A percentile compares a stretch with the other conserved stretches of the same genome.
Conservation (phyloP, 139 green algal genomes). For the Chlamydomonas eustigma region DNA sequence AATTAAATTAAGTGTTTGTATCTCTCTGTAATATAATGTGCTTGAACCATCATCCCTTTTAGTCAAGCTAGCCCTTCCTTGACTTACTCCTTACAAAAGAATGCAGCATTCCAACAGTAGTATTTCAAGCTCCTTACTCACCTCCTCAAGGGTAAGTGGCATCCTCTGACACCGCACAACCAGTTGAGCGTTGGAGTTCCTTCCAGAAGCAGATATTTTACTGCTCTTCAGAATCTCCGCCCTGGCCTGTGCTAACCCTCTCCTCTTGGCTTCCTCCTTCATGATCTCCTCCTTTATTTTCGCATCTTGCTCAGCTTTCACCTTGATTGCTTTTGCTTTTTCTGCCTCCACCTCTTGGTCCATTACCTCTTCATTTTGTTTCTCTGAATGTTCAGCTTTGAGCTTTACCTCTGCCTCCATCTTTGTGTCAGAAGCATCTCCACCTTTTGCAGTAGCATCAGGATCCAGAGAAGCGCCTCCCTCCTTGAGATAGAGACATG, state of each 20-base stretch:
- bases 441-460: too few relatives aligned
- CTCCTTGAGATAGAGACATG: too few relatives aligned
- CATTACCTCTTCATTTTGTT: background rate
- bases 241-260: background rate
- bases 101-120: too few relatives aligned
- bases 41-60: too few relatives aligned
- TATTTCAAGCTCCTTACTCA: too few relatives aligned
- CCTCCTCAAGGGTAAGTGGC: background rate
- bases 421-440: too few relatives aligned
- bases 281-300: background rate
- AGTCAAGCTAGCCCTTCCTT: too few relatives aligned
- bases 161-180: background rate
- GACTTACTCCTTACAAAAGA: too few relatives aligned
- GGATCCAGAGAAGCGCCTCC: too few relatives aligned
- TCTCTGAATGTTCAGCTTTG: background rate
- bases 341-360: background rate
- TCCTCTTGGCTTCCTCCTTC: background rate
- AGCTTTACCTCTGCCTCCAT: background rate
- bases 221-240: background rate
- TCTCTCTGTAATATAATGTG: too few relatives aligned
- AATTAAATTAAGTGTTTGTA: too few relatives aligned
- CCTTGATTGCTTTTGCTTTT: background rate
- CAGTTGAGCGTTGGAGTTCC: background rate
- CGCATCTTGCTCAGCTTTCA: background rate
- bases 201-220: too few relatives aligned